Evolutionary conservation across 495 filamentous ascomycete species (phyloP).

Genomic region (Penicillium mononematosum): DNA sequence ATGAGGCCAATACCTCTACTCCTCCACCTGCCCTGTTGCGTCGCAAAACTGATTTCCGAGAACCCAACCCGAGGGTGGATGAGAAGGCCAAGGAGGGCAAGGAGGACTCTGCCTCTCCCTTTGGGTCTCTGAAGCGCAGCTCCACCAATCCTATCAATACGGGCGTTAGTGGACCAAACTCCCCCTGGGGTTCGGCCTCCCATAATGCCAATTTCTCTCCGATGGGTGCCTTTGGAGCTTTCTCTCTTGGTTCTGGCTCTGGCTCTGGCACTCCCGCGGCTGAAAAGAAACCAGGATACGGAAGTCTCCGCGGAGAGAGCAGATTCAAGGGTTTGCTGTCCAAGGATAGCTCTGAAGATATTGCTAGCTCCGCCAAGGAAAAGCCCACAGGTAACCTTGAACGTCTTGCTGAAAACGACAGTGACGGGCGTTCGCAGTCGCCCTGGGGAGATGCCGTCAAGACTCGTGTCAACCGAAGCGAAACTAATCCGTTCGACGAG

Average conservation of each 20-base stretch:
- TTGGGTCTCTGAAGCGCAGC: constrained; percentile 66
- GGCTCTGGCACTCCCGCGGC: constrained; percentile 48
- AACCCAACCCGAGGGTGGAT: constrained; percentile 40
- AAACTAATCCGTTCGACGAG: constrained; percentile 82
- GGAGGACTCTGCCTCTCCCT: constrained; percentile 51
- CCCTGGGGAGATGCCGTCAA: constrained; percentile 54
- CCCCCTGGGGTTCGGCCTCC: constrained; percentile 66
- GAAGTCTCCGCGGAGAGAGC: constrained; percentile 70
- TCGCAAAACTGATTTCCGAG: constrained; percentile 70
- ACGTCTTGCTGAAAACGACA: constrained; percentile 52
- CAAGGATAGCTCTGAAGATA: constrained; percentile 71
- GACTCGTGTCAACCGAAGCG: constrained; percentile 58
- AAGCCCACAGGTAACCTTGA: constrained; percentile 53
- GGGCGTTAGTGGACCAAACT: constrained; percentile 52
- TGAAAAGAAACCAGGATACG: constrained; percentile 70
- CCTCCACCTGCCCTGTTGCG: constrained; percentile 66
- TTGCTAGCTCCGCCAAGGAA: constrained; percentile 50
- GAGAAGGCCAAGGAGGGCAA: constrained; percentile 46
- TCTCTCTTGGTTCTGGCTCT: constrained; percentile 58
- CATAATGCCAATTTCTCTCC: constrained; percentile 60
- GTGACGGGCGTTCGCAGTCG: constrained; percentile 44
- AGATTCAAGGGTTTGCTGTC: constrained; percentile 80
- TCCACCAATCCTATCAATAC: constrained; percentile 61
- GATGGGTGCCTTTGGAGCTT: constrained; percentile 87
- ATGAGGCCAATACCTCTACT: constrained; percentile 58